A percentile compares a stretch with the other conserved stretches of the same genome.
phyloP scores from a whole-genome alignment of 495 filamentous ascomycete genomes.

The Penicillium roqueforti region DNA sequence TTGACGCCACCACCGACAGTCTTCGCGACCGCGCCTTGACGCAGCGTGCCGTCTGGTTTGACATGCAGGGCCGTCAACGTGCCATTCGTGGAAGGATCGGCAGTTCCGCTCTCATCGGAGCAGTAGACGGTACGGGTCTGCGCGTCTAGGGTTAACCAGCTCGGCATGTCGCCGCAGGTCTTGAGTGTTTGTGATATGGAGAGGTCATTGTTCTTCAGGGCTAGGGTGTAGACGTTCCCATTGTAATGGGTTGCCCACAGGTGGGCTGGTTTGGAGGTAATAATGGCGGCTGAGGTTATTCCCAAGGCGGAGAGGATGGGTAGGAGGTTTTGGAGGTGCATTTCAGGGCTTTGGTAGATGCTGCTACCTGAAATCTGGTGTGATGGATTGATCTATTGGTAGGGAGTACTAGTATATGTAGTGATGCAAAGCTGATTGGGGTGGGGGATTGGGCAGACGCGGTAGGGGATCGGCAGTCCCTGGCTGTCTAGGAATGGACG shows the following conservation, averaged over 20 bases:
- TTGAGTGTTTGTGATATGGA: slow-evolving; percentile 34
- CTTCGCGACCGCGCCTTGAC: slow-evolving; percentile 20
- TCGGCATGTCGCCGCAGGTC: slow-evolving; percentile 52
- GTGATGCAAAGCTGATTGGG: too few species aligned
- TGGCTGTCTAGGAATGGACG: not conserved
- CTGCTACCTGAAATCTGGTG: not conserved
- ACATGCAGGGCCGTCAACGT: slow-evolving; percentile 26
- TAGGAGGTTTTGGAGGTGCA: slow-evolving; percentile 3
- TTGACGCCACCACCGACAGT: slow-evolving; percentile 38
- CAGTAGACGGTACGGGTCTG: slow-evolving; percentile 52
- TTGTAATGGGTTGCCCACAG: slow-evolving; percentile 61
- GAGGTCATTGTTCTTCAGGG: slow-evolving; percentile 37
- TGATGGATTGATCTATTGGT: not conserved
- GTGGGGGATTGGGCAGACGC: not conserved
- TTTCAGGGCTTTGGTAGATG: not conserved
- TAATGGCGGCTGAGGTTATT: not conserved
- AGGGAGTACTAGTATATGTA: not conserved
- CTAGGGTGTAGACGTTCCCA: slow-evolving; percentile 53
- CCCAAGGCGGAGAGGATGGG: not conserved
- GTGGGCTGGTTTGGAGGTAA: slow-evolving; percentile 1
- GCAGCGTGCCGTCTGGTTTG: slow-evolving; percentile 23
- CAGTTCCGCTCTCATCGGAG: slow-evolving; percentile 56
- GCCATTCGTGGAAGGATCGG: slow-evolving; percentile 24
- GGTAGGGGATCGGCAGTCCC: not conserved
- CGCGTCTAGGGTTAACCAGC: slow-evolving; percentile 58